Percentiles rank a stretch among this genome's conserved stretches.
phyloP scores from a whole-genome alignment of 345 rosid species.

The Citropsis articulata region DNA sequence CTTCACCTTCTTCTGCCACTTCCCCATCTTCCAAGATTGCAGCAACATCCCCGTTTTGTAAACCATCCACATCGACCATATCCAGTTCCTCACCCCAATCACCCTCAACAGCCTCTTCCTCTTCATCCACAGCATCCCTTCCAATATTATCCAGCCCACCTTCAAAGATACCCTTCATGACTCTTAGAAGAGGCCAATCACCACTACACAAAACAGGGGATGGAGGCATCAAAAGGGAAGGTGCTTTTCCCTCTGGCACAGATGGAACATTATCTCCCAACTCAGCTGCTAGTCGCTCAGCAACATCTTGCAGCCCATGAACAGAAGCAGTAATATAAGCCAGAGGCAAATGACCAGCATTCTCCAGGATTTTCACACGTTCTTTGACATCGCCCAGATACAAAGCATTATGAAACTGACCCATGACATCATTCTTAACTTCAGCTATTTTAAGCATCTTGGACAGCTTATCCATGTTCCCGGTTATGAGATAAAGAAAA shows the following conservation, averaged over 20 bases:
- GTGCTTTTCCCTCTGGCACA: constrained; percentile 64
- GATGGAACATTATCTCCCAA: constrained; percentile 72
- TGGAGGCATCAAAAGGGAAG: constrained; percentile 81
- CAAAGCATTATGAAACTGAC: constrained; percentile 91
- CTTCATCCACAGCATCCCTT: constrained; percentile 58
- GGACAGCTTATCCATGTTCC: constrained; percentile 76
- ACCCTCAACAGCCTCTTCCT: constrained; percentile 69
- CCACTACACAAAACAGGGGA: constrained; percentile 70
- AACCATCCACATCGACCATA: constrained; percentile 57
- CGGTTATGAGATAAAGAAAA: constrained; percentile 86
- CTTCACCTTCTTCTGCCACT: constrained; percentile 62
- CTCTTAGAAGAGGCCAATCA: constrained; percentile 98
- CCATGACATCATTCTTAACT: constrained; percentile 92
- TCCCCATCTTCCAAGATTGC: constrained; percentile 66
- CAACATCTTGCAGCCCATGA: constrained; percentile 75
- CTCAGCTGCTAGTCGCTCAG: constrained; percentile 65
- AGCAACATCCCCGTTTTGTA: constrained; percentile 57
- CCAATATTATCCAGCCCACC: constrained; percentile 69
- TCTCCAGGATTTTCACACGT: constrained; percentile 85
- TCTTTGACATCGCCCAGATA: constrained; percentile 88
- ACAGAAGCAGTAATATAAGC: constrained; percentile 80
- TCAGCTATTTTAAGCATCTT: constrained; percentile 95
- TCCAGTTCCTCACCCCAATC: constrained; percentile 92
- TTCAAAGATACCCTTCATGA: constrained; percentile 89
- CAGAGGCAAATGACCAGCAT: constrained; percentile 84